Percentiles rank a stretch among this genome's conserved stretches.
Conservation (phyloP, 257 asterid genomes). For the Nicotiana paniculata region DNA sequence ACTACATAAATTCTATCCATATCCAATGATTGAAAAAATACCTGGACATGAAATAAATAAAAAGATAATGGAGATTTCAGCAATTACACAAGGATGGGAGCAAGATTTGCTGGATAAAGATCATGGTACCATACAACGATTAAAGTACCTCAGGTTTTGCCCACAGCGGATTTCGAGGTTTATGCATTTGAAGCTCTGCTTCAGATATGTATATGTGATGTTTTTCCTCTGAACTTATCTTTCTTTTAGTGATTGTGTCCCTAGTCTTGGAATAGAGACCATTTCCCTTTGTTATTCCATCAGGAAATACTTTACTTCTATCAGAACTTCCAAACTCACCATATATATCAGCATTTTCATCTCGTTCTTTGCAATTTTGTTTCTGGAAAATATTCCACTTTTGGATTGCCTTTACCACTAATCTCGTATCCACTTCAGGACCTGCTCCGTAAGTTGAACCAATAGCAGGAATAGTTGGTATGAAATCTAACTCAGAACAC, state of each 20-base stretch:
- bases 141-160: conserved; percentile 59
- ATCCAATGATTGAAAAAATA: conserved; percentile 53
- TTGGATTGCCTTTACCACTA: conserved; percentile 59
- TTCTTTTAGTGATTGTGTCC: conserved; percentile 18
- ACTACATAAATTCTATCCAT: conserved; percentile 29
- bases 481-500: conserved; percentile 42
- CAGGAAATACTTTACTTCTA: conserved; percentile 70
- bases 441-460: conserved; percentile 28
- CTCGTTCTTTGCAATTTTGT: conserved; percentile 49
- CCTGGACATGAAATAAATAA: conserved; percentile 24
- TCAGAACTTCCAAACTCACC: conserved; percentile 52
- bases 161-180: conserved; percentile 58
- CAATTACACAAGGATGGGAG: conserved; percentile 3
- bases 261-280: conserved; percentile 21
- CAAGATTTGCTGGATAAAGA: neutral
- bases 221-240: conserved; percentile 36
- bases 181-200: conserved; percentile 85
- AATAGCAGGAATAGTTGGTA: conserved; percentile 24
- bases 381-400: conserved; percentile 82
- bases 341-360: conserved; percentile 46
- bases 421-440: conserved; percentile 36
- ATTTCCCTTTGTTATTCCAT: conserved; percentile 32
- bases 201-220: conserved; percentile 72
- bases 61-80: no score
- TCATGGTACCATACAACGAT: neutral